Percentiles rank a stretch among this genome's conserved stretches.
These are phyloP conservation scores for Aspergillus fijiensis DNA, from an alignment of 2,329 filamentous ascomycete species.

Conservation along the genomic window DNA sequence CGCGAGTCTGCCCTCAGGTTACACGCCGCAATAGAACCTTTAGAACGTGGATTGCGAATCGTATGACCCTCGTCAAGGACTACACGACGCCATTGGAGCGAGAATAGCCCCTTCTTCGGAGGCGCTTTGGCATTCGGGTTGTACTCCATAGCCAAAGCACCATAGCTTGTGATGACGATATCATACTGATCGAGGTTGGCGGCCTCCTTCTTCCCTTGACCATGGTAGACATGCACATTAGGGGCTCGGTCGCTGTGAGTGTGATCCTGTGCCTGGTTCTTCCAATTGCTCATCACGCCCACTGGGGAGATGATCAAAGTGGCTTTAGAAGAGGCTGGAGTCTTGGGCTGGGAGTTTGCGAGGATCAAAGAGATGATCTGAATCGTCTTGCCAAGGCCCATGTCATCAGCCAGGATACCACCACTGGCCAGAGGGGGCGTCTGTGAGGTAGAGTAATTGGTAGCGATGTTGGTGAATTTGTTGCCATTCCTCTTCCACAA, in stretches of 20 bases:
- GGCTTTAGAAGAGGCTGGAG: conserved; percentile 52
- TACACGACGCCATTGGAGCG: conserved; percentile 71
- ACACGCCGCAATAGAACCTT: conserved; percentile 67
- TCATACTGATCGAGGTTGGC: conserved; percentile 65
- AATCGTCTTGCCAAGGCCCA: conserved; percentile 88
- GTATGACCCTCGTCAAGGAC: conserved; percentile 82
- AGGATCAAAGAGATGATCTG: conserved; percentile 80
- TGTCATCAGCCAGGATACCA: conserved; percentile 86
- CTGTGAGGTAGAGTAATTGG: conserved; percentile 60
- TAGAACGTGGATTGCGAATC: conserved; percentile 75
- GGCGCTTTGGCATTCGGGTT: conserved; percentile 49
- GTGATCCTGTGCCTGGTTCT: conserved; percentile 72
- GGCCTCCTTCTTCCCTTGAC: conserved; percentile 57
- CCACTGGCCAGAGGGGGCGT: conserved; percentile 69
- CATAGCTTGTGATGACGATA: conserved; percentile 82
- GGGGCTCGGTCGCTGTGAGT: conserved; percentile 63
- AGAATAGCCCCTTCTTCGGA: conserved; percentile 56
- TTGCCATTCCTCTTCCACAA: conserved; percentile 66
- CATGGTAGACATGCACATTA: conserved; percentile 73
- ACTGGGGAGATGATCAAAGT: conserved; percentile 81
- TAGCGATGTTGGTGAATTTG: conserved; percentile 67
- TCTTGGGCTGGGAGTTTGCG: conserved; percentile 48
- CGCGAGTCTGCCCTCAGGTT: conserved; percentile 67
- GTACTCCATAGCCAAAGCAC: conserved; percentile 68
- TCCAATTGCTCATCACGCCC: conserved; percentile 89